A percentile compares a stretch with the other conserved stretches of the same genome.
phyloP scores from a whole-genome alignment of 2,329 filamentous ascomycete species.

The Hypomyces rosellus region DNA sequence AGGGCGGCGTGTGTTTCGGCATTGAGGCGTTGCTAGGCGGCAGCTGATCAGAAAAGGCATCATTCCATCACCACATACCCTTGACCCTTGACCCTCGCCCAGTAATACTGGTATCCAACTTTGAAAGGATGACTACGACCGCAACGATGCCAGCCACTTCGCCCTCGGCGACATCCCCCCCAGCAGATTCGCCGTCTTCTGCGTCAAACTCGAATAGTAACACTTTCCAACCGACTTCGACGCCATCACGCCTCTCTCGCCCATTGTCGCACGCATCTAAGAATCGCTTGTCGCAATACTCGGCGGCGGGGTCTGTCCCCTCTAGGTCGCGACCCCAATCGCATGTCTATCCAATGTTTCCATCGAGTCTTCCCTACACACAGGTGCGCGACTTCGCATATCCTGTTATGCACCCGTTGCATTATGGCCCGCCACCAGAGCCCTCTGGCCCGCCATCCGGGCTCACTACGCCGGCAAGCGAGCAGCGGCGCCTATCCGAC shows the following conservation, averaged over 20 bases:
- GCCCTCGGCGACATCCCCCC: slow-evolving; percentile 48
- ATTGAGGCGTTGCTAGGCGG: slow-evolving; percentile 8
- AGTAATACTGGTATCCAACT: too few species aligned
- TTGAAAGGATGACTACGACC: slow-evolving; percentile 31
- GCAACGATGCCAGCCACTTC: slow-evolving; percentile 53
- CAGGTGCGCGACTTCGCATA: slow-evolving; percentile 96
- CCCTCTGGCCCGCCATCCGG: slow-evolving; percentile 64
- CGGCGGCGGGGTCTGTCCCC: slow-evolving; percentile 55
- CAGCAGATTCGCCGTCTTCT: slow-evolving; percentile 37
- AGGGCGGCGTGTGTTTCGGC: slow-evolving; percentile 6
- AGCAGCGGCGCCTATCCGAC: slow-evolving; percentile 76
- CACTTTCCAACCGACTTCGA: slow-evolving; percentile 51
- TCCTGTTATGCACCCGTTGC: slow-evolving; percentile 71
- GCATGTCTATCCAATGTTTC: slow-evolving; percentile 75
- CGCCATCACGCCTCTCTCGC: slow-evolving; percentile 49
- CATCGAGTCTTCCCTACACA: slow-evolving; percentile 82
- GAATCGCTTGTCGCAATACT: slow-evolving; percentile 80
- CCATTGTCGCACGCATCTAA: slow-evolving; percentile 73
- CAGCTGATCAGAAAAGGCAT: background rate
- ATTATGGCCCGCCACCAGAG: slow-evolving; percentile 86
- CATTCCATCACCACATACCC: background rate
- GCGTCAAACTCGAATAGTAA: slow-evolving; percentile 47
- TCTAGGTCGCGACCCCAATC: slow-evolving; percentile 72
- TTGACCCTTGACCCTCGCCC: too few species aligned
- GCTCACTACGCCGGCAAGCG: slow-evolving; percentile 78